Conservation (phyloP, 441 rosid species). For the Syzygium malaccense region DNA sequence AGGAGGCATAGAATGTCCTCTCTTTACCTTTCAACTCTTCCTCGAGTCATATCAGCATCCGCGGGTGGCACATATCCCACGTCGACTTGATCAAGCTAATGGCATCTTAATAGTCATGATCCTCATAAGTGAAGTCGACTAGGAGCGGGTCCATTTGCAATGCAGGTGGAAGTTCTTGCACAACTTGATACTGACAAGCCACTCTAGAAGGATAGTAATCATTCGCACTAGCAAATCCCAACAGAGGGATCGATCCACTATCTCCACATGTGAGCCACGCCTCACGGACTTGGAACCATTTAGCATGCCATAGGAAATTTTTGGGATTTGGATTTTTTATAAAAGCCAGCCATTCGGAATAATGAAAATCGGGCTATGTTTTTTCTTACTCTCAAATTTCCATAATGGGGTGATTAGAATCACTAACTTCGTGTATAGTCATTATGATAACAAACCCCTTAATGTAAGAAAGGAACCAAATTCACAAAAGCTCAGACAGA, state of each 20-base stretch:
- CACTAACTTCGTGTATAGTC: neutral
- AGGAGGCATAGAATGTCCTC: too few species aligned
- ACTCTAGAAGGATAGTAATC: neutral
- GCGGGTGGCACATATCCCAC: neutral
- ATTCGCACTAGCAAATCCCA: neutral
- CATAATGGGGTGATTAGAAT: neutral
- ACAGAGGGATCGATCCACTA: neutral
- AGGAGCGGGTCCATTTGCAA: too few species aligned
- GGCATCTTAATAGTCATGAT: neutral
- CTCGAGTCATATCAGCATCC: neutral
- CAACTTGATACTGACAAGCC: neutral
- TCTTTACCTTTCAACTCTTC: neutral
- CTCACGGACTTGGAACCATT: neutral
- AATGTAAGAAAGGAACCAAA: too few species aligned
- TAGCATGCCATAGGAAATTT: neutral
- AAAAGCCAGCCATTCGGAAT: neutral
- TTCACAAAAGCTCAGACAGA: too few species aligned
- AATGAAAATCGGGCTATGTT: neutral
- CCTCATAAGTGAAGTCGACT: too few species aligned
- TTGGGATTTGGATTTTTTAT: neutral
- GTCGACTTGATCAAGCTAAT: neutral
- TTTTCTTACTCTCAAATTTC: too few species aligned
- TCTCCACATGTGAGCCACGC: neutral
- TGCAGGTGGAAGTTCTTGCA: neutral
- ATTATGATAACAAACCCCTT: neutral